Evolutionary conservation across 345 rosid genomes (phyloP).

Genomic region (Erysimum cheiranthoides): DNA sequence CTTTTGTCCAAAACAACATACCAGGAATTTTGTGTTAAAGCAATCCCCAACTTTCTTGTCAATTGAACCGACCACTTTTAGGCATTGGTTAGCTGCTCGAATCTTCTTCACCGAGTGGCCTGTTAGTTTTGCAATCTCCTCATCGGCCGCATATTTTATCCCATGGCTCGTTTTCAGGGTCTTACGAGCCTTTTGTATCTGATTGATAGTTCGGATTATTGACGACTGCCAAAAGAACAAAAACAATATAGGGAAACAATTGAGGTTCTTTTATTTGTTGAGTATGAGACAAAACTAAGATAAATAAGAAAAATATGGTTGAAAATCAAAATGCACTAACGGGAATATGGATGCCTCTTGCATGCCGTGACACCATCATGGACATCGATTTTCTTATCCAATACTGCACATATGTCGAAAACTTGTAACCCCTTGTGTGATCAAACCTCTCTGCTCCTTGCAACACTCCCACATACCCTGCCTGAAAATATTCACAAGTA

Average conservation of each 20-base stretch:
- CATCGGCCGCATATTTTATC: conserved; percentile 61
- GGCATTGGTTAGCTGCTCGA: conserved; percentile 71
- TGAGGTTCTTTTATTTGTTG: conserved; percentile 1
- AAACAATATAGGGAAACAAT: conserved; percentile 21
- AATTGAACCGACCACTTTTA: conserved; percentile 75
- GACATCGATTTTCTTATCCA: conserved; percentile 85
- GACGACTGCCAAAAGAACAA: conserved; percentile 50
- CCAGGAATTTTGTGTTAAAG: conserved; percentile 61
- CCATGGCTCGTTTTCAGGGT: conserved; percentile 54
- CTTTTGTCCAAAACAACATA: conserved; percentile 36
- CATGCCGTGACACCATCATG: conserved; percentile 60
- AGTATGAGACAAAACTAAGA: conserved; percentile 7
- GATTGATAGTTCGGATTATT: conserved; percentile 55
- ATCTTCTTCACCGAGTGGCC: conserved; percentile 68
- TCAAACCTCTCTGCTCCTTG: conserved; percentile 89
- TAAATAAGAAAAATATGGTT: conserved; percentile 10
- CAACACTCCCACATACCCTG: conserved; percentile 77
- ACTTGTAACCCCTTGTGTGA: conserved; percentile 78
- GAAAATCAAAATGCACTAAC: conserved; percentile 48
- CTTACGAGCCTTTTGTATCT: conserved; percentile 74
- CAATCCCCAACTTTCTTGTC: conserved; percentile 68
- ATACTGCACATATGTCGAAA: conserved; percentile 85
- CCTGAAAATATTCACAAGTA: conserved; percentile 51
- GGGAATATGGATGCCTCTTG: conserved; percentile 74
- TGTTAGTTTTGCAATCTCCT: conserved; percentile 64